Evolutionary conservation across 2,329 filamentous ascomycete species (phyloP).

Genomic region (Ramularia endophylla): DNA sequence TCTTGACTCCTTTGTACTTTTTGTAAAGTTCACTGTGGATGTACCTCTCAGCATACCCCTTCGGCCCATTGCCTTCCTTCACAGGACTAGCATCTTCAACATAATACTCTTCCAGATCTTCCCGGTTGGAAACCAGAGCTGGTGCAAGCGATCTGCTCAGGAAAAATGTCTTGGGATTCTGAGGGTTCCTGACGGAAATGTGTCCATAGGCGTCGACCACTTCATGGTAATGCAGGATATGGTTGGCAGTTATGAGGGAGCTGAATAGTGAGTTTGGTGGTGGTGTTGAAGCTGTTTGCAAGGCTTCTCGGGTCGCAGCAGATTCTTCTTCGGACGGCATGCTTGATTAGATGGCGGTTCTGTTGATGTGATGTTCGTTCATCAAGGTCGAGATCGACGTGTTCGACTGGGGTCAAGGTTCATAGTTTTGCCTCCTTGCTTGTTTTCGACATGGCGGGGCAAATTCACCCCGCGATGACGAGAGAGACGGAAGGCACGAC

Average conservation of each 20-base stretch:
- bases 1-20: slow-evolving; percentile 37
- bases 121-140: slow-evolving; percentile 36
- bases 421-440: too few species aligned
- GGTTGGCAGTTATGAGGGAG: slow-evolving; percentile 32
- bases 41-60: slow-evolving; percentile 37
- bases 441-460: too few species aligned
- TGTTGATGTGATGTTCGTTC: too few species aligned
- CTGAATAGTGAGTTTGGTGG: slow-evolving; percentile 25
- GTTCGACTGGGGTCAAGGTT: slow-evolving; percentile 6
- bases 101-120: slow-evolving; percentile 41
- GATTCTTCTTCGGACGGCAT: slow-evolving; percentile 1
- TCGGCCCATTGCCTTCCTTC: slow-evolving; percentile 15
- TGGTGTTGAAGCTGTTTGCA: slow-evolving; percentile 26
- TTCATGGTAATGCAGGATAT: slow-evolving; percentile 30
- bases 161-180: slow-evolving; percentile 38
- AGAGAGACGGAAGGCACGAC: too few species aligned
- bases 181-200: slow-evolving; percentile 32
- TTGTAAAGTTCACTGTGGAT: slow-evolving; percentile 43
- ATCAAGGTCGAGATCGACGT: slow-evolving; percentile 3
- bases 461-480: too few species aligned
- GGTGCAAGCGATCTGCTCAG: slow-evolving; percentile 40
- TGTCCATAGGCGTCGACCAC: slow-evolving; percentile 33
- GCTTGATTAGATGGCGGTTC: not conserved
- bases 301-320: slow-evolving; percentile 15
- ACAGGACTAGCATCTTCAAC: slow-evolving; percentile 35